Conservation (phyloP, 257 asterid species). For the Schizonepeta tenuifolia region DNA sequence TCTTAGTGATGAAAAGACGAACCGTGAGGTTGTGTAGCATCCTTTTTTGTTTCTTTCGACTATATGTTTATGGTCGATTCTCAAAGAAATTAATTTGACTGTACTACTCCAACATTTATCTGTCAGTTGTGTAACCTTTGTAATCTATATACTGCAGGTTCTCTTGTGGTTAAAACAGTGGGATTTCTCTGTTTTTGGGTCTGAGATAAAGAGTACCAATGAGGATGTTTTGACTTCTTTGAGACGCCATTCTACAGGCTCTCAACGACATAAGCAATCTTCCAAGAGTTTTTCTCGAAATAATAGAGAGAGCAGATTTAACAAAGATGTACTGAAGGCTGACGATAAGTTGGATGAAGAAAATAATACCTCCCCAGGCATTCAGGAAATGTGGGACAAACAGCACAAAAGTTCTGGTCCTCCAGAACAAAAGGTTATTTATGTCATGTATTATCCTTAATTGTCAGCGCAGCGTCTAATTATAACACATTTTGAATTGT, state of each 20-base stretch:
- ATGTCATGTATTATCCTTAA: conserved; percentile 14
- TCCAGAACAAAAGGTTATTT: conserved; percentile 84
- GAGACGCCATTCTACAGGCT: conserved; percentile 76
- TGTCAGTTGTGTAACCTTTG: conserved; percentile 20
- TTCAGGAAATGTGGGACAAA: conserved; percentile 64
- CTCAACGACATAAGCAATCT: conserved; percentile 59
- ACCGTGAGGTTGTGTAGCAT: conserved; percentile 77
- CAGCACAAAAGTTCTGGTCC: conserved; percentile 64
- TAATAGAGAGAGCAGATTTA: conserved; percentile 49
- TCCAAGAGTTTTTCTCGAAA: conserved; percentile 47
- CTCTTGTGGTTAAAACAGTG: conserved; percentile 97
- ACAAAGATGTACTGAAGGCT: conserved; percentile 44
- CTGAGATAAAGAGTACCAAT: conserved; percentile 82
- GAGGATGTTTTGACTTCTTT: conserved; percentile 84
- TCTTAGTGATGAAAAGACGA: conserved; percentile 95
- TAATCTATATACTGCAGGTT: conserved; percentile 60
- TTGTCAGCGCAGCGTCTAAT: background rate
- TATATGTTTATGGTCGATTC: conserved; percentile 27
- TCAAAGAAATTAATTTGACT: conserved; percentile 1
- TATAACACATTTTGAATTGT: conserved; percentile 1
- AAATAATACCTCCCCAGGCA: conserved; percentile 48
- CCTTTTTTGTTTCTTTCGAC: conserved; percentile 26
- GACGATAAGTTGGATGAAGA: conserved; percentile 51
- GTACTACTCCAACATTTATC: conserved; percentile 22
- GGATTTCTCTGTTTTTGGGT: conserved; percentile 95